Base-by-base conservation (phyloP, 345 rosid species). In the Tarenaya hassleriana region DNA sequence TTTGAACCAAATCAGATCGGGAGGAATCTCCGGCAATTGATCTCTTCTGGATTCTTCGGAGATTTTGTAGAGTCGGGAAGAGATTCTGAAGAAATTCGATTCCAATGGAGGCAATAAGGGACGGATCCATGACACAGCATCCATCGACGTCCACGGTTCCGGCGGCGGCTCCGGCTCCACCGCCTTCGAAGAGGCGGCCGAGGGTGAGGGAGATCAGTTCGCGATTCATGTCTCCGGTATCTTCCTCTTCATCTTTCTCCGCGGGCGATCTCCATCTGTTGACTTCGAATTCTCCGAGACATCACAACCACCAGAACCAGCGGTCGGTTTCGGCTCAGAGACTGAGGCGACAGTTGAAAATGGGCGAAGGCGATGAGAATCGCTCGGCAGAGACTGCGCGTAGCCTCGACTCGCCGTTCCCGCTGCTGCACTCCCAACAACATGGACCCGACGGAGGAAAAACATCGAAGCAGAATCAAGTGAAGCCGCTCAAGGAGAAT, bases 131-230 rank as follows among this genome's bases (percentile, higher is more conserved):
- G 16, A 8, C 8, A 34, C 60, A 56, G 1, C 60, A 41, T 7
- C 55, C 56, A 52, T 68, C 75, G 1, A 43, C 61, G 13, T 53
- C 56, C 11, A 54, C 73, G 7, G 11, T 35, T 20, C 37, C 60
- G 8, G 50, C 40, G 47, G 61, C 57, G 10, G 41, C 33, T 5
- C 55, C 58, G 17, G 16, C 63, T 47, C 80, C 79, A 1, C 84
- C 79, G 0, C 73, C 79, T 3, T 61, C 80, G 0, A 78, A 74
- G 1, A 58, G 96, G 34, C 66, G 96, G 19, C 94, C 82, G 0
- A 75, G 94, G 48, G 94, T 88, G 1, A 78, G 96, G 63, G 94
- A 84, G 62, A 88, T 84, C 1, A 78, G 88, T 18, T 88, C 94
- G 5, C 56, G 94, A 57, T 88, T 84, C 58, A 84, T 88, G 96